Evolutionary conservation across 164 flowering plant genomes (phyloP).

Genomic region (Malania oleifera): DNA sequence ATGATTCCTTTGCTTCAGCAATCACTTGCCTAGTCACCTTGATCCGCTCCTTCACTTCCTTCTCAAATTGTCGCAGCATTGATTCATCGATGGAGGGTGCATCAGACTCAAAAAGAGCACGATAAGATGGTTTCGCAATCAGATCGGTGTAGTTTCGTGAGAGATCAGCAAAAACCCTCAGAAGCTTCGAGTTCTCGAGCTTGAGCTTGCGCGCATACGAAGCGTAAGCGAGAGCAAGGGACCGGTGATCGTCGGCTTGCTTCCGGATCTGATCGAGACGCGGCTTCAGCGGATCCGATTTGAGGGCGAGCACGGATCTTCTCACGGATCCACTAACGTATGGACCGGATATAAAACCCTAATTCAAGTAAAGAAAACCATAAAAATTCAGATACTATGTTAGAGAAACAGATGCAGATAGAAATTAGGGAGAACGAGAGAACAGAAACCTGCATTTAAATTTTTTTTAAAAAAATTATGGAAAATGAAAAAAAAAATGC

Average conservation of each 20-base stretch:
- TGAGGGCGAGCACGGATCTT: conserved; percentile 46
- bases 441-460: no score
- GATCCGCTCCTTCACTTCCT: conserved; percentile 47
- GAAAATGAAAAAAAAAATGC: no score
- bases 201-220: conserved; percentile 28
- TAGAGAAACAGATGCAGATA: no score
- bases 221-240: conserved; percentile 20
- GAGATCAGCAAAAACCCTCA: conserved; percentile 23
- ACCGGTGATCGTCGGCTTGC: conserved; percentile 15
- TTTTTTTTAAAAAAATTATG: no score
- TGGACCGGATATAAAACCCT: conserved; percentile 9
- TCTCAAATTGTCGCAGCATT: conserved; percentile 26
- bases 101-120: conserved; percentile 8
- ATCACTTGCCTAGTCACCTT: conserved; percentile 38
- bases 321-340: conserved; percentile 25
- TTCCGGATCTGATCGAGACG: conserved; percentile 21
- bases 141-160: conserved; percentile 18
- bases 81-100: conserved; percentile 17
- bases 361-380: no score
- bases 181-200: conserved; percentile 24
- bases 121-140: conserved; percentile 10
- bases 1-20: conserved; percentile 40
- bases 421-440: no score
- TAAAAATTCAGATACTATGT: no score
- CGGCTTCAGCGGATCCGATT: conserved; percentile 39